Base-by-base conservation (phyloP, 345 rosid species). In the Moricandia arvensis region DNA sequence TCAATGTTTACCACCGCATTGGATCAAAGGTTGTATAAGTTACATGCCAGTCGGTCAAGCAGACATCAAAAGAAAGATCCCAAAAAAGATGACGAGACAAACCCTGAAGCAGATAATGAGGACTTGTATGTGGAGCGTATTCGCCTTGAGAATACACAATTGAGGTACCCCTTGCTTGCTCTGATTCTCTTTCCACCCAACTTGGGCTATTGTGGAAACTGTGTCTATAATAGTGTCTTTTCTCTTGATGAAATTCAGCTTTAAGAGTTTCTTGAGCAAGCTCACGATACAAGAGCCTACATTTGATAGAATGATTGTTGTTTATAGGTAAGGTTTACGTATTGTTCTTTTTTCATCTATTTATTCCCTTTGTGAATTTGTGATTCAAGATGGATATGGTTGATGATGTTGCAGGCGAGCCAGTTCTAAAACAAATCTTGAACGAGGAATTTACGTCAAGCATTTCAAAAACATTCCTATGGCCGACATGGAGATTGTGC, bases 401-500 rank as follows among this genome's bases (percentile, higher is more conserved):
- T 69, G 73, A 58, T 81, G 38, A 35, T 57, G 76, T 67, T 85
- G 67, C 87, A 92, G 99, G 88, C 70, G 63, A 78, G 90, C 91
- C 68, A 82, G 98, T 68, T 57, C 87, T 59, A 83, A 82, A 63
- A 27, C 67, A 38, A 82, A 90, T 53, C 24, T 7, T 58, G 99
- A 90, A 31, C 85, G 94, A 37, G 96, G 93, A 80, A 72, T 95
- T 64, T 85, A 79, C 61, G 91, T 92, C 62, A 95, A 95, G 76
- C 99, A 95, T 89, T 95, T 95, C 88, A 95, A 87, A 80, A 90
- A 89, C 79, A 95, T 95, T 67, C 99, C 99, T 53, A 95, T 95
- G 99, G 99, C 99, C 29, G 99, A 95, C 85, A 72, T 90, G 93
- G 99, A 95, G 79, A 90, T 95, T 75, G 99, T 95, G 74, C 99